These are phyloP conservation scores for Metarhizium brunneum DNA, from an alignment of 2,329 filamentous ascomycete species.

Conservation along the genomic window DNA sequence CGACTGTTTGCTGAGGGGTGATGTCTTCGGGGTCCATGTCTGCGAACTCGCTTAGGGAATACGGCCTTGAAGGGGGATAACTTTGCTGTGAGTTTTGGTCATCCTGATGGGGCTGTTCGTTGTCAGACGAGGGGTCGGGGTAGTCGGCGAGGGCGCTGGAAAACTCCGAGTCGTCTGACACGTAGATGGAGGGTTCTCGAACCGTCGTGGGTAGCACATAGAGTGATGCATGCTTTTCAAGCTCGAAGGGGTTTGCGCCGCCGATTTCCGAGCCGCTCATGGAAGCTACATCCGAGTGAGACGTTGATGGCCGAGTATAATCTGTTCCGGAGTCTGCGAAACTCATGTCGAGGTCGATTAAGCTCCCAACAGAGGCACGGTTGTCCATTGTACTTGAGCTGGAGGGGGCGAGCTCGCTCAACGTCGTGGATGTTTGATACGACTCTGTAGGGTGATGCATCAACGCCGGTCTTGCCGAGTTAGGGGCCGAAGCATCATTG, in stretches of 20 bases:
- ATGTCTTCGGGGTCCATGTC: conserved; percentile 30
- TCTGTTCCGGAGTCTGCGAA: conserved; percentile 42
- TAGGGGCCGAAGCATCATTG: conserved; percentile 19
- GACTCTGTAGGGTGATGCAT: conserved; percentile 45
- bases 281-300: conserved; percentile 48
- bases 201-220: conserved; percentile 33
- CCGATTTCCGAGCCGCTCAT: conserved; percentile 47
- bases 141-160: conserved; percentile 26
- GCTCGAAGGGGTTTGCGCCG: conserved; percentile 49
- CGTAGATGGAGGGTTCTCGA: conserved; percentile 51
- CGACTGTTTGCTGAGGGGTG: conserved; percentile 21
- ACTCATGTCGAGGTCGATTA: conserved; percentile 48
- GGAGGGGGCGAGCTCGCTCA: conserved; percentile 31
- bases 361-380: conserved; percentile 33
- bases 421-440: conserved; percentile 29
- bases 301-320: conserved; percentile 45
- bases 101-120: conserved; percentile 9
- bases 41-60: conserved; percentile 30
- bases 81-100: conserved; percentile 6
- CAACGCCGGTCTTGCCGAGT: conserved; percentile 31
- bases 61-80: conserved; percentile 17
- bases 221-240: conserved; percentile 53
- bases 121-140: conserved; percentile 6
- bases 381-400: conserved; percentile 24
- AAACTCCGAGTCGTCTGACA: conserved; percentile 48